Base-by-base conservation (phyloP, 2,329 filamentous ascomycete species). In the Chrysoporthe cubensis region DNA sequence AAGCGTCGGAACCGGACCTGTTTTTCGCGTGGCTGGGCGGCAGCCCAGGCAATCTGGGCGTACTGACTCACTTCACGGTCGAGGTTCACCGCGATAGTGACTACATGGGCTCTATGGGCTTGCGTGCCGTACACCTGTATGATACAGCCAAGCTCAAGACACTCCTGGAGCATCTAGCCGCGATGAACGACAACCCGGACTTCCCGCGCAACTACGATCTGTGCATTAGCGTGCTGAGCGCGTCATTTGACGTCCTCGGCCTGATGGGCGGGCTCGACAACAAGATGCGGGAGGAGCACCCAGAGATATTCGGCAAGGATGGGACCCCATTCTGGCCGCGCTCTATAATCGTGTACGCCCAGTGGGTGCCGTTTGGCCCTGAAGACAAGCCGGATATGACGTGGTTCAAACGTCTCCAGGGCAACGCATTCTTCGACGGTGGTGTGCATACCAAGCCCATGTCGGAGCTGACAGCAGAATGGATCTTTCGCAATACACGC, bases 11-110 rank as follows among this genome's bases (percentile, higher is more conserved):
- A 64, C 71, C 80, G 0, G 87, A 90, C 50, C 78, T 89, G 0
- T 89, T 87, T 75, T 89, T 85, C 79, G 87, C 86, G 1, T 78
- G 88, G 3, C 79, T 82, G 8, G 86, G 87, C 3, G 86, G 87
- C 2, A 87, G 87, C 2, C 85, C 83, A 0, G 86, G 85, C 1
- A 88, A 84, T 44, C 85, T 87, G 62, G 87, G 84, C 1, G 80
- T 89, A 3, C 81, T 89, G 3, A 80, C 82, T 0, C 87, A 85
- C 7, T 81, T 86, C 75, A 88, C 84, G 0, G 75, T 83, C 40
- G 78, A 82, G 68, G 80, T 80, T 26, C 66, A 68, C 50, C 66
- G 62, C n/a, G 66, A 68, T 21, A 21, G 43, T 50, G 32, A 68
- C 57, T 80, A 81, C 65, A 70, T 74, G 21, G 81, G 80, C 7